Base-by-base conservation (phyloP, 441 rosid species). In the Bruguiera hainesii region DNA sequence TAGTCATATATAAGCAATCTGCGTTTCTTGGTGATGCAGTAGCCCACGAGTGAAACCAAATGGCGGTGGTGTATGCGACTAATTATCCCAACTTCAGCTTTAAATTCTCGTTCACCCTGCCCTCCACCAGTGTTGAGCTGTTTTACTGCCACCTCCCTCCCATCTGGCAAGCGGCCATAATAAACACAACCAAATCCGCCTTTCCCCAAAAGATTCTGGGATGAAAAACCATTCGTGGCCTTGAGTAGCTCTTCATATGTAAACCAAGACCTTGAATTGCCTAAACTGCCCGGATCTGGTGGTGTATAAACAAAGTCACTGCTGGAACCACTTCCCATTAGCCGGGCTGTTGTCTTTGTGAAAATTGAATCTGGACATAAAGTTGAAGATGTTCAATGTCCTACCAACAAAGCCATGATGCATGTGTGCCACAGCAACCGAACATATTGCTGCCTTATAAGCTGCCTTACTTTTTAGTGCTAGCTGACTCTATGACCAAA, bases 21-120 rank as follows among this genome's bases (percentile, higher is more conserved):
- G 59, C 52, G 78, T 72, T 59, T 79, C 46, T 89, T 86, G 13
- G 86, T 84, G 53, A 90, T 85, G 81, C 97, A 95, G 81, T 91
- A 95, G 25, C 99, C 98, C 39, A 95, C 90, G 42, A 95, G 79
- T 56, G 99, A 87, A 74, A 95, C 97, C 83, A 95, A 79, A 82
- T 91, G 85, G 39, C 97, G 86, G 68, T 95, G 99, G 76, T 91
- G 99, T 21, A 95, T 81, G 37, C 91, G 89, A 73, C 95, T 87
- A 64, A 95, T 91, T 76, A 87, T 95, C 66, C 84, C 98, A 77
- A 91, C 93, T 80, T 95, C 98, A 56, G 95, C 95, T 80, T 81
- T 85, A 74, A 95, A 95, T 79, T 95, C 99, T 64, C 91, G 77
- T 61, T 90, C 98, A 21, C 98, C 99, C 72, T 91, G 99, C 55